Percentiles rank a stretch among this genome's conserved stretches.
Evolutionary conservation across 768 basidiomycete genomes (phyloP).

Genomic region (Imleria badia): DNA sequence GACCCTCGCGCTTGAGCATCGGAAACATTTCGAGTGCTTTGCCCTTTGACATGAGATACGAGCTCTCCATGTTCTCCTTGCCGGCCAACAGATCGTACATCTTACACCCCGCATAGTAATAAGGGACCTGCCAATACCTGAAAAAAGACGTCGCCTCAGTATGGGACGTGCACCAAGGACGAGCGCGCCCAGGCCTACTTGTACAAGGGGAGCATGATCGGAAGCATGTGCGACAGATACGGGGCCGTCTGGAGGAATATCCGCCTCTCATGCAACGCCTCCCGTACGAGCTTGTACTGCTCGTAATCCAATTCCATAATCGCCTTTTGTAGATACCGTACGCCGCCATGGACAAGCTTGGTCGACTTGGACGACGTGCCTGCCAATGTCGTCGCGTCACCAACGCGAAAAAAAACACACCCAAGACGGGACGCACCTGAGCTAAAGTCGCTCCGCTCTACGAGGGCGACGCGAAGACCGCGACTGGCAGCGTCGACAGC

Average conservation of each 20-base stretch:
- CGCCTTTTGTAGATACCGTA: constrained; percentile 96
- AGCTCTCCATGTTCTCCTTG: constrained; percentile 93
- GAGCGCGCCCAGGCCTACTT: constrained; percentile 48
- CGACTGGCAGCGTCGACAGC: constrained; percentile 92
- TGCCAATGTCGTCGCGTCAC: constrained; percentile 22
- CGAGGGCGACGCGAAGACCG: constrained; percentile 89
- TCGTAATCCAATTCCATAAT: constrained; percentile 95
- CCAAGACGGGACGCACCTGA: constrained; percentile 52
- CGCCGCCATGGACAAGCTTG: constrained; percentile 97
- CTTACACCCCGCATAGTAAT: constrained; percentile 94
- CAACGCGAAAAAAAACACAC: not conserved
- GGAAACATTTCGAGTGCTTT: constrained; percentile 95
- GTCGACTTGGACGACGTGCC: constrained; percentile 97
- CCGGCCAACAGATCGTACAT: constrained; percentile 95
- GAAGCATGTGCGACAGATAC: constrained; percentile 88
- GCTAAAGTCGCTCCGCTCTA: constrained; percentile 91
- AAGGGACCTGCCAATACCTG: constrained; percentile 96
- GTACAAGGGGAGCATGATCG: constrained; percentile 97
- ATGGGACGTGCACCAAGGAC: not conserved
- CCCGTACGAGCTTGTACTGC: constrained; percentile 94
- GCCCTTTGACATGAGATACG: constrained; percentile 93
- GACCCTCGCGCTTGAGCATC: constrained; percentile 89
- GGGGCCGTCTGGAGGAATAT: constrained; percentile 97
- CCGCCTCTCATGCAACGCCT: constrained; percentile 88
- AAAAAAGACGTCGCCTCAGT: not conserved